Evolutionary conservation across 1,139 yeast genomes (phyloP), one percentile per base, ranked within the genome.

Genomic region (Pichia inconspicua): DNA sequence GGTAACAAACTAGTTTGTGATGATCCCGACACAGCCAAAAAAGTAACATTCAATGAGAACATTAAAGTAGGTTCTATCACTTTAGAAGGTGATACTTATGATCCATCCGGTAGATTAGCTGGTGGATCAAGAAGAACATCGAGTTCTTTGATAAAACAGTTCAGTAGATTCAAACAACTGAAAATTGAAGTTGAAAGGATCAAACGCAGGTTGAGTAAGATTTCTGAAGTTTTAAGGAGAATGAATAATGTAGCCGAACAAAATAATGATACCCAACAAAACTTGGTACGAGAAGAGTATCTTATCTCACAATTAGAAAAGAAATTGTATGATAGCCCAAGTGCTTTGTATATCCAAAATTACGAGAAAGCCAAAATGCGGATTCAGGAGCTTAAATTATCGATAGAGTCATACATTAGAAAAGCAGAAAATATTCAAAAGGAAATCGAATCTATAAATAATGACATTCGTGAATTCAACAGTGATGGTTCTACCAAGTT

Each of bases 101-200:
- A 94, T 62, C 98, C 98, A 0, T 89, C 84, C 57, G 99, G 99
- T 14, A 88, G 95, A 25, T 70, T 94, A 39, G 86, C 97, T 1
- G 99, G 99, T 47, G 98, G 98, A n/a, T 82, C 95, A 25, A 75
- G 92, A 55, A 79, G 74, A 54, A 67, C 71, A 43, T 73, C 79
- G 14, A 72, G 77, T 6, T 77, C 89, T 0, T 66, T 84, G 5
- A 70, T 92, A 50, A 66, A 80, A 9, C 78, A 77, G 45, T 78
- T 90, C 62, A 95, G 84, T 59, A 77, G 78, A 53, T 84, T 77
- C 56, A 85, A 86, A 58, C 67, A 66, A n/a, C 61, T 80, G 15
- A 71, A 71, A 40, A 60, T 61, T 5, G 68, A 72, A 48, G 65
- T 82, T 27, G 64, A 65, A 15, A 59, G 54, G 3, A 62, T 77